Percentiles rank a stretch among this genome's conserved stretches.
These are phyloP conservation scores for Erucastrum elatum DNA, from an alignment of 345 rosid species.

Conservation along the genomic window DNA sequence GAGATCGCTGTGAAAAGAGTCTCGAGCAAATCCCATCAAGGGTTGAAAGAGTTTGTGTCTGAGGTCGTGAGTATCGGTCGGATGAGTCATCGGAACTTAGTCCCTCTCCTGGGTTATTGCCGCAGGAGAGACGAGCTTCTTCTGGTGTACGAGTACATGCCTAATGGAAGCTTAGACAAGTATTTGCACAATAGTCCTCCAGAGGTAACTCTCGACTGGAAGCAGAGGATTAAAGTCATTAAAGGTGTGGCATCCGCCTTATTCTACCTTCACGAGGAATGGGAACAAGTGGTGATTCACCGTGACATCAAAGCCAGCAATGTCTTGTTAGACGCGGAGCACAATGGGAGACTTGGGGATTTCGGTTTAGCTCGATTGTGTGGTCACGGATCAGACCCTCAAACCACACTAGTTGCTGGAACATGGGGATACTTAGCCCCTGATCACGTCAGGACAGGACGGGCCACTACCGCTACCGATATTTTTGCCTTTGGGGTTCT, in stretches of 20 bases:
- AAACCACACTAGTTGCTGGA: constrained; percentile 78
- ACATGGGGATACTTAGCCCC: constrained; percentile 90
- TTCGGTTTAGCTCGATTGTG: constrained; percentile 85
- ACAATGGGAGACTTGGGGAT: constrained; percentile 58
- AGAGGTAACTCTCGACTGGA: constrained; percentile 59
- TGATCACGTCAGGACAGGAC: constrained; percentile 51
- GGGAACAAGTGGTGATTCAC: constrained; percentile 81
- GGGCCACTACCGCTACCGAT: constrained; percentile 45
- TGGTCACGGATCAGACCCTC: constrained; percentile 66
- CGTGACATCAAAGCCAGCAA: constrained; percentile 88
- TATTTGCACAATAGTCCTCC: constrained; percentile 64
- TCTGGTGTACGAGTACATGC: constrained; percentile 86
- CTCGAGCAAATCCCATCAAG: constrained; percentile 78
- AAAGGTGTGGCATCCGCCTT: constrained; percentile 80
- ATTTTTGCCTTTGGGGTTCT: constrained; percentile 84
- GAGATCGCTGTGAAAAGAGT: constrained; percentile 79
- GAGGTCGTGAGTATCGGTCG: constrained; percentile 85
- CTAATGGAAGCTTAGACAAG: constrained; percentile 87
- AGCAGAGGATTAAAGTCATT: constrained; percentile 67
- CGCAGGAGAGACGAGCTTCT: constrained; percentile 65
- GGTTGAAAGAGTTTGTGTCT: constrained; percentile 76
- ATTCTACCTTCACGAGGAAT: constrained; percentile 84
- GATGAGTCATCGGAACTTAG: constrained; percentile 86
- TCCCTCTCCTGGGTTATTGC: constrained; percentile 83
- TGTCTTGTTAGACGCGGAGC: constrained; percentile 65